These are phyloP conservation scores for Periconia digitata DNA, from an alignment of 2,329 filamentous ascomycete genomes.

Conservation along the genomic window DNA sequence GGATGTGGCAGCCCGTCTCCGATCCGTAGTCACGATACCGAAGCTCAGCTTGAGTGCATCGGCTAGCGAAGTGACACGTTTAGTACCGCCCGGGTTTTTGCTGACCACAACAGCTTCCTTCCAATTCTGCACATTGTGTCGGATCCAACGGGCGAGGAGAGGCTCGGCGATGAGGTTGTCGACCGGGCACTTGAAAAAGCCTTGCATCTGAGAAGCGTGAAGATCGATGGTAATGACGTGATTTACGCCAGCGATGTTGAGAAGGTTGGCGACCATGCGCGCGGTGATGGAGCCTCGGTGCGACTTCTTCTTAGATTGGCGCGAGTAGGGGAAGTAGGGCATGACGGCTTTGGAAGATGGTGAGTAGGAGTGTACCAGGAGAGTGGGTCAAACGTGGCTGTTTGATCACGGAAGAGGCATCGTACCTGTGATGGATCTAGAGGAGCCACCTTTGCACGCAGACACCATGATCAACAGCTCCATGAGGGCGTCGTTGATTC, in stretches of 20 bases:
- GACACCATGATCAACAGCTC: slow-evolving; percentile 99
- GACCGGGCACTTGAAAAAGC: slow-evolving; percentile 96
- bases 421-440: slow-evolving; percentile 92
- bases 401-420: slow-evolving; percentile 12
- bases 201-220: slow-evolving; percentile 94
- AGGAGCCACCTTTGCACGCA: slow-evolving; percentile 95
- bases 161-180: slow-evolving; percentile 97
- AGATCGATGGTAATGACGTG: slow-evolving; percentile 98
- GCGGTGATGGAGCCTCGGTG: slow-evolving; percentile 95
- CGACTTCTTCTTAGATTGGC: slow-evolving; percentile 98
- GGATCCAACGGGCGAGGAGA: slow-evolving; percentile 93
- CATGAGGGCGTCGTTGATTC: slow-evolving; percentile 98
- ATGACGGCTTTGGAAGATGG: slow-evolving; percentile 65
- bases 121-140: slow-evolving; percentile 84
- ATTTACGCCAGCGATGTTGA: slow-evolving; percentile 90
- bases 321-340: slow-evolving; percentile 98
- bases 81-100: slow-evolving; percentile 96
- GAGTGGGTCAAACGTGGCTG: background rate
- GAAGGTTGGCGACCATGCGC: slow-evolving; percentile 92
- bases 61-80: slow-evolving; percentile 92
- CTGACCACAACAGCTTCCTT: slow-evolving; percentile 92
- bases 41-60: slow-evolving; percentile 98
- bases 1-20: slow-evolving; percentile 42
- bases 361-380: slow-evolving; percentile 19
- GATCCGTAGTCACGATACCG: slow-evolving; percentile 89